These are phyloP conservation scores for Leptodontidium sp. DNA, from an alignment of 2,329 filamentous ascomycete genomes.

Conservation along the genomic window DNA sequence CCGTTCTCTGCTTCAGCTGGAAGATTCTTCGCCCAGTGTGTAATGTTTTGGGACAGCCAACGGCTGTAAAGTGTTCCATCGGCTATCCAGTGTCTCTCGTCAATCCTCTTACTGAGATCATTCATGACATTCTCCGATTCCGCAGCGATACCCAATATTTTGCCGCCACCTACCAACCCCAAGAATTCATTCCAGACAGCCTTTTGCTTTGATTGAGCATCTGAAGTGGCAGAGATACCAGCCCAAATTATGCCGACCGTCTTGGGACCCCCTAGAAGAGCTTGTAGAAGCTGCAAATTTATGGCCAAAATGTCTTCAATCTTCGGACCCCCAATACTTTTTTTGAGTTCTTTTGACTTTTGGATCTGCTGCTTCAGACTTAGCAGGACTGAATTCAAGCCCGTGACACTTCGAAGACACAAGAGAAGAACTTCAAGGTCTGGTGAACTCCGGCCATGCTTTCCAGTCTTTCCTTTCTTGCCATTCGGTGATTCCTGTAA, in stretches of 20 bases:
- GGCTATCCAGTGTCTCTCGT: slow-evolving; percentile 44
- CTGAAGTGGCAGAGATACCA: slow-evolving; percentile 50
- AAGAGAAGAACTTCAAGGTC: slow-evolving; percentile 62
- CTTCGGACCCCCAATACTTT: slow-evolving; percentile 43
- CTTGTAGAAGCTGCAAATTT: slow-evolving; percentile 52
- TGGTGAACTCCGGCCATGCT: slow-evolving; percentile 34
- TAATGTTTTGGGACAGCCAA: slow-evolving; percentile 46
- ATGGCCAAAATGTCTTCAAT: slow-evolving; percentile 48
- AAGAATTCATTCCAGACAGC: slow-evolving; percentile 70
- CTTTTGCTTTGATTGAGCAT: slow-evolving; percentile 52
- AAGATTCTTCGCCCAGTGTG: slow-evolving; percentile 38
- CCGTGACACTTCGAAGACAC: slow-evolving; percentile 77
- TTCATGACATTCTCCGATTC: slow-evolving; percentile 57
- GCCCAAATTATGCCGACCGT: slow-evolving; percentile 54
- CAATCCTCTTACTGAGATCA: slow-evolving; percentile 40
- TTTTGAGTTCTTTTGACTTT: slow-evolving; percentile 52
- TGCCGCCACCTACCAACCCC: slow-evolving; percentile 66
- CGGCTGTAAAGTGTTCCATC: slow-evolving; percentile 43
- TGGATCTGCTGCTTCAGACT: slow-evolving; percentile 70
- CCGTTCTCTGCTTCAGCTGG: slow-evolving; percentile 31
- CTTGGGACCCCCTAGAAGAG: slow-evolving; percentile 53
- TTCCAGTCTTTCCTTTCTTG: slow-evolving; percentile 31
- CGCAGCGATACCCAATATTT: slow-evolving; percentile 63
- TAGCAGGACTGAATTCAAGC: slow-evolving; percentile 79
- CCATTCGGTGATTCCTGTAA: slow-evolving; percentile 57